phyloP scores from a whole-genome alignment of 352 stramenopile species.

The Pythium coloratum region DNA sequence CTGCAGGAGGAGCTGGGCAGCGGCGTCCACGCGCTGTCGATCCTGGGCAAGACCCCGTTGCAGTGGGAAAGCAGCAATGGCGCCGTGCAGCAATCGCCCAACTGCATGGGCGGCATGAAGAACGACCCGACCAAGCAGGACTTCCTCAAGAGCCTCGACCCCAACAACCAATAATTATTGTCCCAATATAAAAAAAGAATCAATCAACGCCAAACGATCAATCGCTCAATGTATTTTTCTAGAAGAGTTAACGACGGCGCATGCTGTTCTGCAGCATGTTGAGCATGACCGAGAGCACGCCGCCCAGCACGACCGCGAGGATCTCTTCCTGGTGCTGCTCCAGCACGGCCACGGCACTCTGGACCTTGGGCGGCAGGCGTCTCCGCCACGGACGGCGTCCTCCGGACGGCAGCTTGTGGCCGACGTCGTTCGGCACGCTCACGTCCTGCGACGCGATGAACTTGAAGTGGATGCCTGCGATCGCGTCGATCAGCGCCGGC shows the following conservation, averaged over 20 bases:
- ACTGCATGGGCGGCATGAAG: constrained; percentile 72
- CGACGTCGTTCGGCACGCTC: constrained; percentile 55
- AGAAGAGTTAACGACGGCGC: constrained; percentile 33
- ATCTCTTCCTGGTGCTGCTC: constrained; percentile 79
- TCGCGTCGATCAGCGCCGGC: constrained; percentile 50
- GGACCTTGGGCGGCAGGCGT: constrained; percentile 38
- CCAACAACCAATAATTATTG: constrained; percentile 12
- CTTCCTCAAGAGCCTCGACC: constrained; percentile 40
- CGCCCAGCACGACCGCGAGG: constrained; percentile 61
- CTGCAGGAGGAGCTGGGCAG: constrained; percentile 85
- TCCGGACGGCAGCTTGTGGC: constrained; percentile 33
- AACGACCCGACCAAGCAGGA: constrained; percentile 67
- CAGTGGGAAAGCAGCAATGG: constrained; percentile 80
- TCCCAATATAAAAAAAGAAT: too few species aligned
- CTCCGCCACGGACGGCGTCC: constrained; percentile 41
- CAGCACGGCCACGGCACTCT: constrained; percentile 42
- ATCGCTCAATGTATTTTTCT: background rate
- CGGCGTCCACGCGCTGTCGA: constrained; percentile 93
- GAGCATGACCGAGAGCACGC: constrained; percentile 69
- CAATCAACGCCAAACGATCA: too few species aligned
- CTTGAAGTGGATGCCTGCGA: constrained; percentile 69
- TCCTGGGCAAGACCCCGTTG: constrained; percentile 92
- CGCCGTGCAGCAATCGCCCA: constrained; percentile 61
- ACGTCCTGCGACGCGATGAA: constrained; percentile 69
- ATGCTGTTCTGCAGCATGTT: constrained; percentile 69